Evolutionary conservation across 495 filamentous ascomycete species (phyloP), one percentile per base, ranked within the genome.

Genomic region (Penicillium canescens): DNA sequence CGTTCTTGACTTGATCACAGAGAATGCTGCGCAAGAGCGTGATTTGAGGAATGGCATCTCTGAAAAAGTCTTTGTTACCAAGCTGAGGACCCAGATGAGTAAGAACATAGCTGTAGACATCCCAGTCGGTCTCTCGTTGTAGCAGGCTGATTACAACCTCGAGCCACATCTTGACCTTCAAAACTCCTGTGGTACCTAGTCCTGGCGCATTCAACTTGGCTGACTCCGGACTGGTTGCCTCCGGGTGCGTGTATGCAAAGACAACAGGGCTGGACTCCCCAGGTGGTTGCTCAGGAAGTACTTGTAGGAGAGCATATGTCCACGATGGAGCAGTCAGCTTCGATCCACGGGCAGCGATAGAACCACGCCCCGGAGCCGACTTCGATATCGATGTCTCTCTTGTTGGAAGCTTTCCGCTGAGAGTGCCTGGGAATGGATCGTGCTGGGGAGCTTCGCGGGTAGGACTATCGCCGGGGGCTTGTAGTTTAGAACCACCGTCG

Each of bases 91-190:
- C 86, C n/a, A 96, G 72, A 65, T 96, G 89, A 11, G 89, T 87
- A 11, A 98, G 78, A 26, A 94, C 81, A 65, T 91, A 96, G 71
- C 89, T 92, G 77, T 96, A 96, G 2, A 96, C 74, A 68, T 98
- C 92, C 95, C 95, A 99, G 46, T 96, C 88, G 26, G 82, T 82
- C 42, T 87, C 88, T 37, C 88, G 76, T 57, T 90, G 85, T 28
- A 99, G 72, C 16, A 96, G 71, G 3, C 79, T 80, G 35, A 92
- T 82, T 35, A 96, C 70, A 8, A 82, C 74, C 45, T 94, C 87
- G 13, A 96, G 76, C 88, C 91, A 96, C 42, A 85, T 69, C 13
- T 79, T 79, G 23, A 91, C 81, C 49, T 89, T 80, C 42, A 96
- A 65, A 20, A 81, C 69, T 11, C 31, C 39, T 5, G 39, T 43